A percentile compares a stretch with the other conserved stretches of the same genome.
Evolutionary conservation across 768 basidiomycete genomes (phyloP).

Genomic region (Suillus spraguei): DNA sequence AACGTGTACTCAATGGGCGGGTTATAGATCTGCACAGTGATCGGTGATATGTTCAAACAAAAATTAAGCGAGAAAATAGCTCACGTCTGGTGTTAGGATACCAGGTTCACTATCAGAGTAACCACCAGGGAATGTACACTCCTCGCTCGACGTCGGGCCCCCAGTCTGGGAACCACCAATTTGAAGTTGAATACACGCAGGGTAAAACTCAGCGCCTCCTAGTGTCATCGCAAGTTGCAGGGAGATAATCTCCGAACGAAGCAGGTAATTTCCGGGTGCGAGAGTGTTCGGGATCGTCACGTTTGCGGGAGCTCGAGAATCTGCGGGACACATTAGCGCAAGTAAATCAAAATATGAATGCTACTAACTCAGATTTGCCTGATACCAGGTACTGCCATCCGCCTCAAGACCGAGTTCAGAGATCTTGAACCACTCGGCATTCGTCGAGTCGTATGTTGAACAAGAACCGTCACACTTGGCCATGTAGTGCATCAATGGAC

Average conservation of each 20-base stretch:
- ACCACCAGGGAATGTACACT: conserved; percentile 68
- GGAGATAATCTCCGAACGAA: conserved; percentile 80
- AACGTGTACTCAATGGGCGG: conserved; percentile 44
- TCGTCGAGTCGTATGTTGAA: conserved; percentile 55
- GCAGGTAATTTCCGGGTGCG: conserved; percentile 67
- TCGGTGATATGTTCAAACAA: conserved; percentile 5
- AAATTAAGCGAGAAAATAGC: conserved; percentile 7
- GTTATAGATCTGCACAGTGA: conserved; percentile 28
- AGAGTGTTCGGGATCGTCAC: conserved; percentile 53
- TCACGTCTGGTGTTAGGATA: conserved; percentile 54
- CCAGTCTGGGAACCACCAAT: conserved; percentile 31
- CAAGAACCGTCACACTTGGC: conserved; percentile 60
- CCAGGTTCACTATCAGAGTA: conserved; percentile 73
- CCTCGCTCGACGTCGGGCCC: conserved; percentile 27
- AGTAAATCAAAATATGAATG: background rate
- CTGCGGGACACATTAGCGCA: conserved; percentile 24
- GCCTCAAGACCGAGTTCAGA: conserved; percentile 48
- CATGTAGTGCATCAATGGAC: conserved; percentile 77
- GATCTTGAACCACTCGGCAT: conserved; percentile 77
- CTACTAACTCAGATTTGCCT: conserved; percentile 49
- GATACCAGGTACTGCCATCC: conserved; percentile 46
- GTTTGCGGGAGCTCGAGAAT: conserved; percentile 38
- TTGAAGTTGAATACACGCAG: conserved; percentile 31
- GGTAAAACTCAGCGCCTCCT: conserved; percentile 56
- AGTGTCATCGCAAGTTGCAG: conserved; percentile 59